Evolutionary conservation across 2,329 filamentous ascomycete species (phyloP).

Genomic region (Neonectria faginata): DNA sequence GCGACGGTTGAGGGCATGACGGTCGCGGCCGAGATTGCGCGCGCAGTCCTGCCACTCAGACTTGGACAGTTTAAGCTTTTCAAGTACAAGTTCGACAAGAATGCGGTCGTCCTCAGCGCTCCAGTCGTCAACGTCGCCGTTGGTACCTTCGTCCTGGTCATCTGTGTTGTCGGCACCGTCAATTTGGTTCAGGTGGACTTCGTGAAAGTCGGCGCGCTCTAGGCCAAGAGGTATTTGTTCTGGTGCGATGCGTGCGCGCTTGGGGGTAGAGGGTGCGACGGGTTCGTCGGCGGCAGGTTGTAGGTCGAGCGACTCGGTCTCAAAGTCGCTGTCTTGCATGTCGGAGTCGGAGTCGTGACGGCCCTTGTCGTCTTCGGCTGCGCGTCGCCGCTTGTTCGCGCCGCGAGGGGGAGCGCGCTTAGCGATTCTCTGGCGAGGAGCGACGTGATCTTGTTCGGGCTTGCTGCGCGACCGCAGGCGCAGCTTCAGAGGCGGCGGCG

Average conservation of each 20-base stretch:
- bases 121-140: constrained; percentile 65
- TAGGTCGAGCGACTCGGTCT: constrained; percentile 44
- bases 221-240: constrained; percentile 71
- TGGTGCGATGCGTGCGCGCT: constrained; percentile 70
- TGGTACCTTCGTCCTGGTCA: constrained; percentile 56
- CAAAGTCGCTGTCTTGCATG: constrained; percentile 53
- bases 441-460: constrained; percentile 46
- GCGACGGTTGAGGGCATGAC: constrained; percentile 65
- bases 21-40: constrained; percentile 70
- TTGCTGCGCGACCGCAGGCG: constrained; percentile 63
- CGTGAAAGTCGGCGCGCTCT: constrained; percentile 69
- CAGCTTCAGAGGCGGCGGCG: constrained; percentile 64
- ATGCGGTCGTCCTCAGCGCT: constrained; percentile 72
- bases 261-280: constrained; percentile 64
- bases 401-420: constrained; percentile 64
- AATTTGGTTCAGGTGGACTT: constrained; percentile 54
- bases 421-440: constrained; percentile 60
- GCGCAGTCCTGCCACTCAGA: constrained; percentile 77
- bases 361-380: constrained; percentile 59
- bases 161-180: constrained; percentile 42
- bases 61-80: constrained; percentile 73
- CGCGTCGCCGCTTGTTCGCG: constrained; percentile 65
- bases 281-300: constrained; percentile 32
- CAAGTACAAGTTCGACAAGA: constrained; percentile 74
- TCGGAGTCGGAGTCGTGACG: constrained; percentile 47